Percentiles rank a stretch among this genome's conserved stretches.
Conservation (phyloP, 495 filamentous ascomycete genomes). For the Neurospora sp. region DNA sequence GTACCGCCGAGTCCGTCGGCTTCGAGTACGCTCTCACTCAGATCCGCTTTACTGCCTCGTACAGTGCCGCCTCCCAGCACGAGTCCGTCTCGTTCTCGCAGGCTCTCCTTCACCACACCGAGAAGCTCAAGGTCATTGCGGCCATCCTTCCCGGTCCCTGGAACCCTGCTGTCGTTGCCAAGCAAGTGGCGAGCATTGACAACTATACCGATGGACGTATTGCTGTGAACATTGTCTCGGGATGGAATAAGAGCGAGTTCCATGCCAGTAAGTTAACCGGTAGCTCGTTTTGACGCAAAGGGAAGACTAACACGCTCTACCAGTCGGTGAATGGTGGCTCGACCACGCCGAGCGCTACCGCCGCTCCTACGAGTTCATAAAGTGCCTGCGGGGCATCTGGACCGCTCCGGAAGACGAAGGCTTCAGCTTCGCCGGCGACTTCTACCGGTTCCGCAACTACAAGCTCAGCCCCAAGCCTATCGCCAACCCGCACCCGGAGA, state of each 20-base stretch:
- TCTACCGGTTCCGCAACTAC: slow-evolving; percentile 41
- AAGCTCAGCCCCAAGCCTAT: slow-evolving; percentile 36
- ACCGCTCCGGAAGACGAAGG: slow-evolving; percentile 26
- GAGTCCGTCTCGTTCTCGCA: slow-evolving; percentile 42
- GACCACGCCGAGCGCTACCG: slow-evolving; percentile 41
- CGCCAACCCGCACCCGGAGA: slow-evolving; percentile 32
- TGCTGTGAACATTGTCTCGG: slow-evolving; percentile 39
- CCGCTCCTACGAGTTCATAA: slow-evolving; percentile 37
- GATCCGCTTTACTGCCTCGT: slow-evolving; percentile 40
- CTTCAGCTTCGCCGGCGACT: slow-evolving; percentile 37
- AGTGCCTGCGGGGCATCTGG: slow-evolving; percentile 39
- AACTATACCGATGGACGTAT: slow-evolving; percentile 36
- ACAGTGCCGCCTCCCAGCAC: slow-evolving; percentile 40
- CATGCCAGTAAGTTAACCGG: neutral
- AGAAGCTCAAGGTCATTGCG: slow-evolving; percentile 37
- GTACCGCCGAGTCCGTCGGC: slow-evolving; percentile 32
- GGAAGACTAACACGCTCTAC: slow-evolving; percentile 10
- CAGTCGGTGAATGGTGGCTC: slow-evolving; percentile 43
- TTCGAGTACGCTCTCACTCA: slow-evolving; percentile 42
- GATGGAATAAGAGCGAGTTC: slow-evolving; percentile 44
- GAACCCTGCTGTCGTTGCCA: slow-evolving; percentile 40
- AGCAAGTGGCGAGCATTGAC: slow-evolving; percentile 41
- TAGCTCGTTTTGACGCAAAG: neutral
- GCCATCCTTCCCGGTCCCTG: slow-evolving; percentile 39
- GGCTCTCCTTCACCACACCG: slow-evolving; percentile 33